phyloP scores from a whole-genome alignment of 495 filamentous ascomycete genomes.

The Platismatia glauca region DNA sequence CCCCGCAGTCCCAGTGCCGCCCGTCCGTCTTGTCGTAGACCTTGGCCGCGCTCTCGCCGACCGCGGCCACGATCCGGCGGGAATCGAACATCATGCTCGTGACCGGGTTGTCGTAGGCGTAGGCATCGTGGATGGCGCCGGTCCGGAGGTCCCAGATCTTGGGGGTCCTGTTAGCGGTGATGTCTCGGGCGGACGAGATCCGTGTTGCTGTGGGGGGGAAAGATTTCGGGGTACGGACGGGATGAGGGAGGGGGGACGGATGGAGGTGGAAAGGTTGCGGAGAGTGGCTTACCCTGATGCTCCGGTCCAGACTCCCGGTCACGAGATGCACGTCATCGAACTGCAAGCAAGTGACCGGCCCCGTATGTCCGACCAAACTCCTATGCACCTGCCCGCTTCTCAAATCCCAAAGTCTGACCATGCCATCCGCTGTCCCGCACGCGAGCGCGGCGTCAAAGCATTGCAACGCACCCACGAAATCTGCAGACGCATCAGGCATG shows the following conservation, averaged over 20 bases:
- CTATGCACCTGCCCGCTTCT: slow-evolving; percentile 92
- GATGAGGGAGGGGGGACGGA: background rate
- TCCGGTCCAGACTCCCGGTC: slow-evolving; percentile 87
- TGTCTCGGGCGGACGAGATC: background rate
- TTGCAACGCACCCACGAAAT: slow-evolving; percentile 92
- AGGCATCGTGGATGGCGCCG: slow-evolving; percentile 92
- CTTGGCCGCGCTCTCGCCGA: slow-evolving; percentile 87
- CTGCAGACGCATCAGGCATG: slow-evolving; percentile 58
- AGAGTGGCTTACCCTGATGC: slow-evolving; percentile 67
- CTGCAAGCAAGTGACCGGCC: slow-evolving; percentile 87
- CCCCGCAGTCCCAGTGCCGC: slow-evolving; percentile 90
- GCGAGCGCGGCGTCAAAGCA: slow-evolving; percentile 95
- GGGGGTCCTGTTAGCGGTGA: slow-evolving; percentile 13
- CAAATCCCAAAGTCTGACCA: slow-evolving; percentile 96
- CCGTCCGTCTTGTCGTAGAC: slow-evolving; percentile 97
- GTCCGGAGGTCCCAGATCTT: slow-evolving; percentile 99
- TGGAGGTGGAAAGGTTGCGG: background rate
- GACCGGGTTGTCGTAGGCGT: slow-evolving; percentile 85
- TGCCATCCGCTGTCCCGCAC: slow-evolving; percentile 96
- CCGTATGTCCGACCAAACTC: slow-evolving; percentile 92
- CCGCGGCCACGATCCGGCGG: slow-evolving; percentile 82
- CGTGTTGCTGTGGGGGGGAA: background rate
- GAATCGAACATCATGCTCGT: slow-evolving; percentile 98
- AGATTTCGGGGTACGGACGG: background rate
- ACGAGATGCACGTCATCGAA: slow-evolving; percentile 95